Conservation (phyloP, 768 basidiomycete species). For the Asterophora parasitica region DNA sequence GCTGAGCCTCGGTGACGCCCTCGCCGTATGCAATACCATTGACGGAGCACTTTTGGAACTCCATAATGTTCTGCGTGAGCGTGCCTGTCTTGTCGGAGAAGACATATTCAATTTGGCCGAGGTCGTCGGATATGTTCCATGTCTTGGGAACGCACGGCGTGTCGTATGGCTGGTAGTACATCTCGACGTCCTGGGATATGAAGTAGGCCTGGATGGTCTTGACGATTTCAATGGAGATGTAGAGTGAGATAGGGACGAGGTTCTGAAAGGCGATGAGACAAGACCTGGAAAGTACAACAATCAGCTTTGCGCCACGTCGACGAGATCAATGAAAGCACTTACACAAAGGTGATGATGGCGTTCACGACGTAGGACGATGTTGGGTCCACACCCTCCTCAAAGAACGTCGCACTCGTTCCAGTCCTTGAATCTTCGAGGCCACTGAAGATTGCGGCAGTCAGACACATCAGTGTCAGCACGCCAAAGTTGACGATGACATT, state of each 20-base stretch:
- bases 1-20: constrained; percentile 92
- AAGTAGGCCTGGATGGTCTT: constrained; percentile 97
- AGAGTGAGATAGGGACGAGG: constrained; percentile 92
- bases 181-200: constrained; percentile 93
- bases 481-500: constrained; percentile 94
- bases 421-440: constrained; percentile 61
- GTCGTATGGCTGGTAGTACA: constrained; percentile 89
- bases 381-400: constrained; percentile 63
- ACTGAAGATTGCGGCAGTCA: constrained; percentile 67
- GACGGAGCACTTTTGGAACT: constrained; percentile 94
- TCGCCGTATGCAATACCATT: constrained; percentile 85
- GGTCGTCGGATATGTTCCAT: constrained; percentile 98
- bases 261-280: constrained; percentile 97
- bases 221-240: constrained; percentile 97
- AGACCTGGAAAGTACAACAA: constrained; percentile 47
- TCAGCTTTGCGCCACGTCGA: not conserved
- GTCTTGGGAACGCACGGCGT: constrained; percentile 92
- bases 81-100: constrained; percentile 94
- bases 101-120: constrained; percentile 95
- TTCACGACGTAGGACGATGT: constrained; percentile 62
- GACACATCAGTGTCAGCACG: constrained; percentile 72
- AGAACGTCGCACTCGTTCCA: constrained; percentile 66
- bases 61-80: constrained; percentile 97
- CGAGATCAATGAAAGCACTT: constrained; percentile 29
- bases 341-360: constrained; percentile 89